Evolutionary conservation across 2,329 filamentous ascomycete genomes (phyloP), one percentile per base, ranked within the genome.

Genomic region (Apiospora saccharicola): DNA sequence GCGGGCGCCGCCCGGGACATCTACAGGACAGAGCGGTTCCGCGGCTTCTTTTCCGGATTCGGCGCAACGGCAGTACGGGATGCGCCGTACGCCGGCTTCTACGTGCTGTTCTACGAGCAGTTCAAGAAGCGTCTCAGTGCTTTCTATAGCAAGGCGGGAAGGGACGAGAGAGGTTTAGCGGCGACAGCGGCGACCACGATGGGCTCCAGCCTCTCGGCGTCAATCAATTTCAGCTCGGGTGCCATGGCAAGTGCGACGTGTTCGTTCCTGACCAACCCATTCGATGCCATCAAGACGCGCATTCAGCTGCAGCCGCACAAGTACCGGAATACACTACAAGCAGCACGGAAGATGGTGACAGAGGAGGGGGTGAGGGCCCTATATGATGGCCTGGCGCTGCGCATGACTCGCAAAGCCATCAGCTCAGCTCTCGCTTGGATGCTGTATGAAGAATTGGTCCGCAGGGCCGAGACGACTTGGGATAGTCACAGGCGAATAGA

Each of bases 371-470:
- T 93, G 26, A 88, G 92, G 71, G 93, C 93, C 73, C 86, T 99
- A 72, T 95, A 96, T 83, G 93, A 96, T 81, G 96, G 96, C 0
- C 83, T 99, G 71, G 94, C 90, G 1, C 85, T 99, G 76, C 89
- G 96, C 72, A 97, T 98, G 87, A 93, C 92, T 67, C 89, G 96
- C 76, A 99, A 99, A 82, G 96, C 95, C 6, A 83, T 98, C 64
- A 98, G 95, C 82, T 96, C 93, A 70, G 96, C 96, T n/a, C 86
- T 98, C 76, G 96, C 96, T 10, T 99, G 96, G 96, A 98, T 96
- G 13, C 87, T 98, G 53, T 99, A 99, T 80, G 96, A 99, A 84
- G 96, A 98, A 82, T 83, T 98, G 77, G 92, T 98, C 74, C 86
- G 95, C 73, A 88, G 93, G 77, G 93, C 92, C 26, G 85, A 87